phyloP scores from a whole-genome alignment of 2,329 filamentous ascomycete genomes.

The Trichoderma atrobrunneum region DNA sequence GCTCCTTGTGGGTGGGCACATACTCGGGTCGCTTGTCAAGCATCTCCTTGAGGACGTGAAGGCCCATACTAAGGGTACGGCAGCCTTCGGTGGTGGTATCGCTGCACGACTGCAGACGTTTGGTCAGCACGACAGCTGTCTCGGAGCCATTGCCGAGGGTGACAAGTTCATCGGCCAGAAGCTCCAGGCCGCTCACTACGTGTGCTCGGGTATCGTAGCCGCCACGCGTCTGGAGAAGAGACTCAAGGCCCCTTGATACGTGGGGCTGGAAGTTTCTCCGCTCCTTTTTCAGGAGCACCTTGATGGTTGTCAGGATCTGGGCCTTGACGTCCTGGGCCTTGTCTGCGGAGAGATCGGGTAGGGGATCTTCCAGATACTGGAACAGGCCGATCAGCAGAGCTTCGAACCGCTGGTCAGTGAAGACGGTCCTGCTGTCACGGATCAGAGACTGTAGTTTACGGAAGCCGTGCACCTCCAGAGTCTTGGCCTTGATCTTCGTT shows the following conservation, averaged over 20 bases:
- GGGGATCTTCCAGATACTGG: constrained; percentile 65
- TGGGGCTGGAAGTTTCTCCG: constrained; percentile 65
- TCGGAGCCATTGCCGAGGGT: constrained; percentile 61
- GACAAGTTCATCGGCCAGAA: constrained; percentile 70
- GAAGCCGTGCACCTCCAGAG: constrained; percentile 79
- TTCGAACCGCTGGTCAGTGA: constrained; percentile 66
- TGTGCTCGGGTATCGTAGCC: constrained; percentile 67
- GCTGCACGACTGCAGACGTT: constrained; percentile 43
- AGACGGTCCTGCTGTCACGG: constrained; percentile 61
- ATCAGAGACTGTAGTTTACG: constrained; percentile 73
- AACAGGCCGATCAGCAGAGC: constrained; percentile 66
- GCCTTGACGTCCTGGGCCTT: constrained; percentile 71
- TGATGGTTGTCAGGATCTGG: constrained; percentile 71
- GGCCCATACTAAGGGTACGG: constrained; percentile 58
- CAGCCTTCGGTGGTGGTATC: constrained; percentile 45
- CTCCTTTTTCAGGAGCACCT: constrained; percentile 67
- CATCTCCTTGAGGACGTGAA: constrained; percentile 61
- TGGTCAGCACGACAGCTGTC: constrained; percentile 54
- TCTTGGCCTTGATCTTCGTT: constrained; percentile 65
- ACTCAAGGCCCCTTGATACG: constrained; percentile 64
- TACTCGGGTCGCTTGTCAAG: constrained; percentile 51
- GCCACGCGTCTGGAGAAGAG: constrained; percentile 62
- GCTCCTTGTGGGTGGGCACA: constrained; percentile 49
- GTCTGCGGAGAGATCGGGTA: constrained; percentile 53
- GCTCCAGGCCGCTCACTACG: constrained; percentile 71